These are phyloP conservation scores for Solanum phureja DNA, from an alignment of 257 asterid genomes.

Conservation along the genomic window DNA sequence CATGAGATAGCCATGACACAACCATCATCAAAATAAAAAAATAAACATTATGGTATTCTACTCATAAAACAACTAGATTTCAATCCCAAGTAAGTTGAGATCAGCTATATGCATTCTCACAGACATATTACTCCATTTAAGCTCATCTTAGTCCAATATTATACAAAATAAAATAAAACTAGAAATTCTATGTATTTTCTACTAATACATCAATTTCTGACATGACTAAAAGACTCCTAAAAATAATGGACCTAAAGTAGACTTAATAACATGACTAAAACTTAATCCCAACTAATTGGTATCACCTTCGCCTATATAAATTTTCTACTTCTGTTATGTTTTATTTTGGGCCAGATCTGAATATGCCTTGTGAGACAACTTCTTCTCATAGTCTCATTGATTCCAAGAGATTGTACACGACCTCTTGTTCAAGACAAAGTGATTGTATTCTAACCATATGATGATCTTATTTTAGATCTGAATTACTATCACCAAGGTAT, in stretches of 20 bases:
- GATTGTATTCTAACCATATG: background rate
- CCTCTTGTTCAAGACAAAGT: background rate
- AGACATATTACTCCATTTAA: background rate
- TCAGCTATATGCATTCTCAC: background rate
- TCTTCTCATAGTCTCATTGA: background rate
- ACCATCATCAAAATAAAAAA: too few species aligned
- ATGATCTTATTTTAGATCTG: background rate
- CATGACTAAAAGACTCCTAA: background rate
- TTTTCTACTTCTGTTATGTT: background rate
- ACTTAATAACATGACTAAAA: background rate
- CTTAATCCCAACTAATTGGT: background rate
- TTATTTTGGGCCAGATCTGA: background rate
- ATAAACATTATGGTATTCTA: too few species aligned
- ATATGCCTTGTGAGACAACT: background rate
- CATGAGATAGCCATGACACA: background rate
- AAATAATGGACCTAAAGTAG: background rate
- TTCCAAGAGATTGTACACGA: background rate
- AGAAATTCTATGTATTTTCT: background rate
- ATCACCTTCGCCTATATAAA: background rate
- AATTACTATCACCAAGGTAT: background rate
- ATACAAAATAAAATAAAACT: background rate
- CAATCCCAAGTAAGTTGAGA: background rate
- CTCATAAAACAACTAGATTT: too few species aligned
- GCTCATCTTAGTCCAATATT: too few species aligned
- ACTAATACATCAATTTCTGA: background rate